Evolutionary conservation across 2,329 filamentous ascomycete species (phyloP), one percentile per base, ranked within the genome.

Genomic region (Diaporthe vexans): DNA sequence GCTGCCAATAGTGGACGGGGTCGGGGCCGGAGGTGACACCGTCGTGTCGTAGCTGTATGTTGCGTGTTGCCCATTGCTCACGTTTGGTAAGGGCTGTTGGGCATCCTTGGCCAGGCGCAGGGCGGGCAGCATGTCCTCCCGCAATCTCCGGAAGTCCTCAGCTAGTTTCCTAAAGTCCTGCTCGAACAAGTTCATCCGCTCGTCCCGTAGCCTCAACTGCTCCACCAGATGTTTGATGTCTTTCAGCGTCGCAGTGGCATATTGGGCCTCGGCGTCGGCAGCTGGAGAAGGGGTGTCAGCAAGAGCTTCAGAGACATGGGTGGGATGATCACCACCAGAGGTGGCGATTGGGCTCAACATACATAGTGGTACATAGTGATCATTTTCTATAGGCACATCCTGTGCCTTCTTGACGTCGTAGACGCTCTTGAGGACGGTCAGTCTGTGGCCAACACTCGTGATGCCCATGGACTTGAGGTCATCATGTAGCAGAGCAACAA

Each of bases 351-450:
- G 67, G 54, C 40, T 70, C 56, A 21, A 87, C 94, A 79, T 92
- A 98, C 95, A 97, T 68, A 97, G 87, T 51, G 97, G 97, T 69
- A 98, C 90, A 82, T 98, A 99, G 83, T 98, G 94, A 80, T 98
- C 96, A 76, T 93, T 92, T 81, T 98, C 96, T 79, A 98, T 90
- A 21, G 94, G 93, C 75, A 98, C 91, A 79, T 97, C 95, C 81
- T 98, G 95, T 77, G 95, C 95, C 82, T 96, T 93, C 86, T 99
- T 99, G 81, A 97, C 93, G 81, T 98, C 95, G 85, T 98, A 98
- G 72, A 98, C 95, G 79, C 92, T 95, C 86, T 98, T 98, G 74
- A 99, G 89, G 74, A 99, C 97, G 29, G 95, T 97, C 79, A 99
- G 88, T 75, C 97, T 93, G 85, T 99, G 97, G 54, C 97, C 97